phyloP scores from a whole-genome alignment of 805 yeast species.

The Metschnikowia picachoensis region DNA sequence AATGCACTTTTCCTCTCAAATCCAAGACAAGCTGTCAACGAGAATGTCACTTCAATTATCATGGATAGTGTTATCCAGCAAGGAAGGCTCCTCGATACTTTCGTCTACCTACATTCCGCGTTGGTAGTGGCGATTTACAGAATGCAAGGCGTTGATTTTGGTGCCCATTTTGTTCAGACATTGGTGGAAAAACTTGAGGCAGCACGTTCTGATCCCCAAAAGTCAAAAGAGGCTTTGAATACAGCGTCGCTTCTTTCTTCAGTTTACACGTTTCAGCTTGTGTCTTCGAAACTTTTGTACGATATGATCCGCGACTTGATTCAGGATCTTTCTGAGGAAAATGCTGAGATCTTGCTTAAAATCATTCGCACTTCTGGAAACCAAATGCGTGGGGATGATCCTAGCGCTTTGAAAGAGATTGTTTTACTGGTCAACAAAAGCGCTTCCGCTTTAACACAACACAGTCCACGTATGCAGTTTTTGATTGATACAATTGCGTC shows the following conservation, averaged over 20 bases:
- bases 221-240: conserved; percentile 54
- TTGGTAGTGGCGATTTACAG: conserved; percentile 71
- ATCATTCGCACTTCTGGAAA: conserved; percentile 75
- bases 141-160: conserved; percentile 81
- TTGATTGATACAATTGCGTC: conserved; percentile 81
- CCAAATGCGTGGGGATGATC: conserved; percentile 87
- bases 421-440: conserved; percentile 44
- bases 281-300: conserved; percentile 71
- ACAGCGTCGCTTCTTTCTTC: conserved; percentile 71
- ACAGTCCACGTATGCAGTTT: conserved; percentile 65
- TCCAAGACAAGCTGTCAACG: conserved; percentile 79
- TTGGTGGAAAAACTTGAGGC: conserved; percentile 67
- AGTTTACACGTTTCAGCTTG: conserved; percentile 70
- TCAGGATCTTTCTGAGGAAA: conserved; percentile 56
- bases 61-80: conserved; percentile 61
- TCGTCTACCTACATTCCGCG: conserved; percentile 75
- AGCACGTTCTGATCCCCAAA: conserved; percentile 26
- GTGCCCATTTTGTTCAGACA: conserved; percentile 79
- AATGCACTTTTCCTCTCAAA: conserved; percentile 57
- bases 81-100: conserved; percentile 69
- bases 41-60: conserved; percentile 58
- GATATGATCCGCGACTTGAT: conserved; percentile 62
- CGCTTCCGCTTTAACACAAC: conserved; percentile 33
- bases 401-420: conserved; percentile 77
- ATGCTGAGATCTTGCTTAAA: conserved; percentile 73